phyloP scores from a whole-genome alignment of 2,329 filamentous ascomycete species.

The Talaromyces sp. region DNA sequence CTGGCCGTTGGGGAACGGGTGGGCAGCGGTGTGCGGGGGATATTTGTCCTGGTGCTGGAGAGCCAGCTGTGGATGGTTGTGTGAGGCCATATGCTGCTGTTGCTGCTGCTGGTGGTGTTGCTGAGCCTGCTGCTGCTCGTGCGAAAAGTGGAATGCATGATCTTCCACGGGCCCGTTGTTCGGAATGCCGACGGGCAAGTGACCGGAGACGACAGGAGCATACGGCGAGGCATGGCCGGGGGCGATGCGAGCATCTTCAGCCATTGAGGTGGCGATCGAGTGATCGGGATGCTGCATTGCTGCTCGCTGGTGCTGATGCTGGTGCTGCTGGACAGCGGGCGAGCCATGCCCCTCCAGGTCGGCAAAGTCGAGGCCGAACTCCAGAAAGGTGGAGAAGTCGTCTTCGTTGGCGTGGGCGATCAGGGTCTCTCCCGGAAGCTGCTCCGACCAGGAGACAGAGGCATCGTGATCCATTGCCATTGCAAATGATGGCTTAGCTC shows the following conservation, averaged over 20 bases:
- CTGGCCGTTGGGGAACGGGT: conserved; percentile 28
- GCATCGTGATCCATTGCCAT: conserved; percentile 36
- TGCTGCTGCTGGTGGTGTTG: conserved; percentile 19
- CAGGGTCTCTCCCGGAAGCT: conserved; percentile 36
- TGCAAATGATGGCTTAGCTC: not conserved
- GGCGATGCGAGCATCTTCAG: conserved; percentile 22
- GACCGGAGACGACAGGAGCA: conserved; percentile 29
- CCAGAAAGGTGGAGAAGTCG: conserved; percentile 47
- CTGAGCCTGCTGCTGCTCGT: conserved; percentile 25
- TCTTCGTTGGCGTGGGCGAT: conserved; percentile 38
- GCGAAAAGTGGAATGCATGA: conserved; percentile 24
- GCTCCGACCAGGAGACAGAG: conserved; percentile 36
- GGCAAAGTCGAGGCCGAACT: conserved; percentile 45
- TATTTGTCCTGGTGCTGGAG: conserved; percentile 23
- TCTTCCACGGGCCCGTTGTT: conserved; percentile 19
- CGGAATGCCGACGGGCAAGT: conserved; percentile 27
- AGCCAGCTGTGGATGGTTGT: conserved; percentile 17
- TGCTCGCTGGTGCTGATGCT: conserved; percentile 15
- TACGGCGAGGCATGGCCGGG: conserved; percentile 23
- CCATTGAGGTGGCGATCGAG: conserved; percentile 29
- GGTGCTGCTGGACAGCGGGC: conserved; percentile 22
- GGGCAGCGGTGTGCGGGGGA: conserved; percentile 14
- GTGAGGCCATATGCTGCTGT: conserved; percentile 22
- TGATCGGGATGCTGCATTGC: conserved; percentile 27
- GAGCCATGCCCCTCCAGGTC: conserved; percentile 36